phyloP scores from a whole-genome alignment of 768 basidiomycete genomes.

The Boletus pseudopeckii region DNA sequence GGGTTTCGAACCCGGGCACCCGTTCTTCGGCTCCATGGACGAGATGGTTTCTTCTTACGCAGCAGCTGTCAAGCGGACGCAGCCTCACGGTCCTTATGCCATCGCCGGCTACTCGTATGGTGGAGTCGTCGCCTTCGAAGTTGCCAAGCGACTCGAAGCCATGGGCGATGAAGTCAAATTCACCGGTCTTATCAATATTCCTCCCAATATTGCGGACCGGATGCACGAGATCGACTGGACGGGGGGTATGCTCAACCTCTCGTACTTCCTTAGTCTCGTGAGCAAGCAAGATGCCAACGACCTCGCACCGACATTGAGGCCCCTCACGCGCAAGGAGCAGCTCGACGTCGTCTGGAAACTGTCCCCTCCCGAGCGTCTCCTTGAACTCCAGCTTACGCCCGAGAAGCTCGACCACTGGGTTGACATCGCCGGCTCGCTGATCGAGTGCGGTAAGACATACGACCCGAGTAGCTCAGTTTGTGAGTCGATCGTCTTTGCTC shows the following conservation, averaged over 20 bases:
- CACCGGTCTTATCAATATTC: slow-evolving; percentile 41
- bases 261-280: slow-evolving; percentile 39
- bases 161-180: slow-evolving; percentile 39
- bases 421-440: slow-evolving; percentile 28
- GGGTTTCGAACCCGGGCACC: slow-evolving; percentile 40
- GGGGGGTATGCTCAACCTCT: slow-evolving; percentile 39
- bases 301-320: slow-evolving; percentile 20
- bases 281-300: slow-evolving; percentile 24
- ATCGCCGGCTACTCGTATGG: slow-evolving; percentile 46
- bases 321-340: slow-evolving; percentile 22
- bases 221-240: slow-evolving; percentile 43
- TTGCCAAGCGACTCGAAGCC: slow-evolving; percentile 37
- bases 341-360: slow-evolving; percentile 27
- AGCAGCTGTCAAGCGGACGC: slow-evolving; percentile 31
- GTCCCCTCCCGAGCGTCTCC: slow-evolving; percentile 26
- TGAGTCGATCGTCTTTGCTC: slow-evolving; percentile 9
- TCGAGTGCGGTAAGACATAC: slow-evolving; percentile 31
- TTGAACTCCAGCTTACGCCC: slow-evolving; percentile 27
- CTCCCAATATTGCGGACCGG: slow-evolving; percentile 40
- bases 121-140: slow-evolving; percentile 43
- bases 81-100: slow-evolving; percentile 39
- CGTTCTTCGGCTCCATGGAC: slow-evolving; percentile 34
- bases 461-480: slow-evolving; percentile 26
- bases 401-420: slow-evolving; percentile 30
- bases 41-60: slow-evolving; percentile 41